These are phyloP conservation scores for Annulohypoxylon bovei DNA, from an alignment of 495 filamentous ascomycete species.

Conservation along the genomic window DNA sequence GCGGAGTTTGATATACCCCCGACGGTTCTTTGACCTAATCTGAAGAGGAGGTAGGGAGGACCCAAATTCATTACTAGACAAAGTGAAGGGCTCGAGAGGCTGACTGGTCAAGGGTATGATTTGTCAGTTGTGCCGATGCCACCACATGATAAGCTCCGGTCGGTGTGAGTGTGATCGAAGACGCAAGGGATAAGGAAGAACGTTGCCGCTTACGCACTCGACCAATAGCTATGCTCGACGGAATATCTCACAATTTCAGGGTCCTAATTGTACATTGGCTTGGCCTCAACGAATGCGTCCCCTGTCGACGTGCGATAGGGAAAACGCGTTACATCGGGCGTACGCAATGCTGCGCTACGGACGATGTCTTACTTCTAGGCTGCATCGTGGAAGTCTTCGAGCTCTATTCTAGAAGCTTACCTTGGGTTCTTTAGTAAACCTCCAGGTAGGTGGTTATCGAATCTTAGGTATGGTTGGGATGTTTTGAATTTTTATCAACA, in stretches of 20 bases:
- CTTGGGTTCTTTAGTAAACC: conserved; percentile 20
- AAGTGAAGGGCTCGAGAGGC: background rate
- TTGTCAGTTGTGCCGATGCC: conserved; percentile 17
- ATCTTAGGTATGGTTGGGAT: background rate
- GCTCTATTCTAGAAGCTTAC: conserved; percentile 33
- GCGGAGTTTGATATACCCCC: conserved; percentile 35
- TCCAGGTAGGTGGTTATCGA: no score
- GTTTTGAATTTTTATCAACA: conserved; percentile 15
- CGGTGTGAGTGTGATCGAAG: conserved; percentile 13
- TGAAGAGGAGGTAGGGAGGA: background rate
- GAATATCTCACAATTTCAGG: conserved; percentile 32
- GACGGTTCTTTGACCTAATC: conserved; percentile 11
- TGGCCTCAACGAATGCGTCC: conserved; percentile 22
- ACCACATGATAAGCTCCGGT: conserved; percentile 24
- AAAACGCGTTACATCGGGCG: conserved; percentile 21
- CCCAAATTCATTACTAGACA: conserved; percentile 33
- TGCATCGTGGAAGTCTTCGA: conserved; percentile 26
- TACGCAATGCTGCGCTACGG: conserved; percentile 9
- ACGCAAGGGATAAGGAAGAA: conserved; percentile 19
- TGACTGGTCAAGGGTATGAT: conserved; percentile 18
- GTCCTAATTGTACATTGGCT: conserved; percentile 27
- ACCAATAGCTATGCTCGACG: conserved; percentile 14
- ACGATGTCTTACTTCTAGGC: conserved; percentile 21
- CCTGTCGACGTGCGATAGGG: conserved; percentile 3
- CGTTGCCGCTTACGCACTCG: background rate